phyloP scores from a whole-genome alignment of 805 yeast genomes.

The Teunomyces aglyptinius region DNA sequence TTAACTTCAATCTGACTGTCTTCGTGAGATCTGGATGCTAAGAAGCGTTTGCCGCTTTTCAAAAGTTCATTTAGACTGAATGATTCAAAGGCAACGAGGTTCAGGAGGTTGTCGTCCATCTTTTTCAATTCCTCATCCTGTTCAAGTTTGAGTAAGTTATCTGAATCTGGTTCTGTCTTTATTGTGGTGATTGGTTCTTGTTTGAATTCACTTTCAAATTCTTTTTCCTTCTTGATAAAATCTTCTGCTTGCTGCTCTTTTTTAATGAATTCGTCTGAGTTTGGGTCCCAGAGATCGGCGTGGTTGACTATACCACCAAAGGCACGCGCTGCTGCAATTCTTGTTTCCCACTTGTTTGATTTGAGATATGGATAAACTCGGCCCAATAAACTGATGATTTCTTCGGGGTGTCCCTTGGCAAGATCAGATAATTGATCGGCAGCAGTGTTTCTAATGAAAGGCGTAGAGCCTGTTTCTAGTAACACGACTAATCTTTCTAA shows the following conservation, averaged over 20 bases:
- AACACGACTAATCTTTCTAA: constrained; percentile 56
- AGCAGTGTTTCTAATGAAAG: constrained; percentile 90
- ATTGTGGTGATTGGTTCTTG: constrained; percentile 2
- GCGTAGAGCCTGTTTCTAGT: constrained; percentile 93
- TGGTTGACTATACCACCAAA: constrained; percentile 88
- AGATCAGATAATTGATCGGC: constrained; percentile 95
- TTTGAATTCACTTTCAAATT: not conserved
- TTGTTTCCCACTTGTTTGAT: constrained; percentile 90
- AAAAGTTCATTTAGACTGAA: constrained; percentile 52
- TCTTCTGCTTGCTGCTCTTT: constrained; percentile 13
- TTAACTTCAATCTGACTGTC: constrained; percentile 24
- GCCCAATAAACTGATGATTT: constrained; percentile 74
- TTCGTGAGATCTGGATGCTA: constrained; percentile 49
- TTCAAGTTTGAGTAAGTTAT: constrained; percentile 8
- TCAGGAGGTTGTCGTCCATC: constrained; percentile 38
- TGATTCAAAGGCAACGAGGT: constrained; percentile 46
- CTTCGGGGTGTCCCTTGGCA: constrained; percentile 94
- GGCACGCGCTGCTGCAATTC: constrained; percentile 92
- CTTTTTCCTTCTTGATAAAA: constrained; percentile 5
- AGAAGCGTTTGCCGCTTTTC: constrained; percentile 50
- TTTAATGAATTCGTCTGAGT: constrained; percentile 22
- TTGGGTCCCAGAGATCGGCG: constrained; percentile 84
- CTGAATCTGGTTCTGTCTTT: constrained; percentile 5
- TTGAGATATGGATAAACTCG: constrained; percentile 87
- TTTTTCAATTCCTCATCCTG: constrained; percentile 44